Base-by-base conservation (phyloP, 2,329 filamentous ascomycete genomes). In the Aspergillus sp. region DNA sequence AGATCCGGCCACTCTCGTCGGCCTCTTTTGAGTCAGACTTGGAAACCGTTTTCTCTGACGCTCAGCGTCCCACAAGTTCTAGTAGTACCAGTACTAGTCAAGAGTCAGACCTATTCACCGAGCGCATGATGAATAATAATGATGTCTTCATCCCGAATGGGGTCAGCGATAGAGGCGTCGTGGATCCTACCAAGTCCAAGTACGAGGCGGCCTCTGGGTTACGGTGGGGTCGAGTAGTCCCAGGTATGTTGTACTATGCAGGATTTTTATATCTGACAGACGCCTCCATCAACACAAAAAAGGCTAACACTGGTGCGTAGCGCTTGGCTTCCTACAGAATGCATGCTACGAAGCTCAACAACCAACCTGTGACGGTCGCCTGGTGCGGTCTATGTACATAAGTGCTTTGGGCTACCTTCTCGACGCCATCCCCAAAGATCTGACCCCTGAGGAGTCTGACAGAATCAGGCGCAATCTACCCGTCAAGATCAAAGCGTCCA, bases 381-480 rank as follows among this genome's bases (percentile, higher is more conserved):
- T 76, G 9, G 65, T 71, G 49, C 70, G 74, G 9, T 72, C 70
- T 2, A 67, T 76, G 14, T 75, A 73, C 46, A 69, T 78, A 36
- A 71, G 71, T 60, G 74, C 73, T 1, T 45, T 78, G n/a, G 65
- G 73, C 9, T 77, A 77, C 55, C 67, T 77, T 6, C 69, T 77
- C 14, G 71, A 74, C 49, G 75, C 72, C 2, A 63, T 76, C 1
- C 74, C 74, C 1, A 58, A 65, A 4, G 69, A 75, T 39, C 45
- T 75, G 6, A 72, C 64, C 2, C 32, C 59, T 0, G 71, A 75
- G n/a, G 74, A 76, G 56, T 64, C 63, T 2, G 56, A 53, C 6
- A 68, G 66, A 42, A 65, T 77, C 14, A 69, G 67, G 45, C 59
- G 64, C 22, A 69, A 65, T 26, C 54, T 76, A 6, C 73, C 71